A percentile compares a stretch with the other conserved stretches of the same genome.
These are phyloP conservation scores for Sextonia rubra DNA, from an alignment of 164 flowering plant genomes.

Conservation along the genomic window DNA sequence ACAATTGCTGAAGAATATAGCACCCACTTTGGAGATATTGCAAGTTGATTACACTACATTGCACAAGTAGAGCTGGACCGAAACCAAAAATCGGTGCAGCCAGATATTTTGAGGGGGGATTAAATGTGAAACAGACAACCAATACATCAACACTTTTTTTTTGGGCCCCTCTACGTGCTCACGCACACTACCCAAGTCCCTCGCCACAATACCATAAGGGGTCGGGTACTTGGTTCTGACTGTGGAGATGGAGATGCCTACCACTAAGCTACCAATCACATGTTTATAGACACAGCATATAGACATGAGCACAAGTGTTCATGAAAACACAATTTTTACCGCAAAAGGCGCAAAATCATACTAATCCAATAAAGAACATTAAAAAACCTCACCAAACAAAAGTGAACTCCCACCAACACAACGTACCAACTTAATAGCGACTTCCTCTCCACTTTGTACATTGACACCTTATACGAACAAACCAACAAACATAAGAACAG, in stretches of 20 bases:
- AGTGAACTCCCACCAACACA: background rate
- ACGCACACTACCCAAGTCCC: too few relatives aligned
- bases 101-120: background rate
- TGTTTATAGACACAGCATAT: too few relatives aligned
- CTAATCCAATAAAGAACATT: background rate
- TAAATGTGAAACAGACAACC: background rate
- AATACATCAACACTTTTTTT: background rate
- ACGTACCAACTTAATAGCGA: constrained; percentile 55
- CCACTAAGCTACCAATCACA: too few relatives aligned
- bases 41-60: background rate
- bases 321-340: too few relatives aligned
- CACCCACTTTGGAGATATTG: too few relatives aligned
- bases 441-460: constrained; percentile 74
- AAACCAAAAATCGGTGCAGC: background rate
- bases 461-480: constrained; percentile 44
- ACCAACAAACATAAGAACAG: constrained; percentile 1
- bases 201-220: too few relatives aligned
- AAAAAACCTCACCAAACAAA: background rate
- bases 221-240: too few relatives aligned
- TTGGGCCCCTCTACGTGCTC: too few relatives aligned
- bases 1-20: background rate
- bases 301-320: too few relatives aligned
- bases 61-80: background rate
- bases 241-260: too few relatives aligned
- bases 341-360: too few relatives aligned